Percentiles rank a stretch among this genome's conserved stretches.
Evolutionary conservation across 148 eudicot species (phyloP).

Genomic region (Chenopodium suecicum): DNA sequence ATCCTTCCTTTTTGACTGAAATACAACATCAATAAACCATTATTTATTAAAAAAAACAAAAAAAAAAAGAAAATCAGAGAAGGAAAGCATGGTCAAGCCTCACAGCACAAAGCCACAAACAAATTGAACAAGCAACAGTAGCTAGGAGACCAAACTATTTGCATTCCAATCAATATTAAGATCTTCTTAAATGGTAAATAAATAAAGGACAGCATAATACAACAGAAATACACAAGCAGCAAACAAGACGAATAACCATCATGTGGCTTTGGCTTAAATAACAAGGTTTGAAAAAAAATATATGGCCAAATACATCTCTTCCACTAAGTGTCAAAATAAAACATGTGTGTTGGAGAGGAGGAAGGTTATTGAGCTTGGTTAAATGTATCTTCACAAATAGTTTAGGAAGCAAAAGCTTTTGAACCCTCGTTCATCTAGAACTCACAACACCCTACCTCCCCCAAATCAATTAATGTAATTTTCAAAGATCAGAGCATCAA

Average conservation of each 20-base stretch:
- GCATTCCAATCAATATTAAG: neutral
- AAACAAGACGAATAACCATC: too few relatives aligned
- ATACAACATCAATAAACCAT: conserved; percentile 20
- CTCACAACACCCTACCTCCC: neutral
- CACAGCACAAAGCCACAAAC: neutral
- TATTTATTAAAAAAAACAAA: too few relatives aligned
- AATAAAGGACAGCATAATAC: too few relatives aligned
- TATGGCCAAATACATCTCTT: neutral
- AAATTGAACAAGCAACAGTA: neutral
- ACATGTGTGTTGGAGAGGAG: too few relatives aligned
- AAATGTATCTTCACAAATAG: neutral
- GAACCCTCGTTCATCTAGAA: neutral
- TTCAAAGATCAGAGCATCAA: neutral
- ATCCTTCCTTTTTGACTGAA: conserved; percentile 64
- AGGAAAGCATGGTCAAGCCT: neutral
- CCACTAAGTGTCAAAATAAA: neutral
- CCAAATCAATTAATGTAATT: neutral
- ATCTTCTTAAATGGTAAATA: neutral
- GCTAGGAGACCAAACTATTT: neutral
- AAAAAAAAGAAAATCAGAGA: neutral
- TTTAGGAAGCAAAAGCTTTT: neutral
- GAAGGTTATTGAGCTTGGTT: neutral
- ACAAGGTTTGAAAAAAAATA: neutral
- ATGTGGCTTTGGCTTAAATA: neutral
- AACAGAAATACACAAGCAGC: neutral